Evolutionary conservation across 148 eudicot genomes (phyloP).

Genomic region (Vaccinium macrocarpon): DNA sequence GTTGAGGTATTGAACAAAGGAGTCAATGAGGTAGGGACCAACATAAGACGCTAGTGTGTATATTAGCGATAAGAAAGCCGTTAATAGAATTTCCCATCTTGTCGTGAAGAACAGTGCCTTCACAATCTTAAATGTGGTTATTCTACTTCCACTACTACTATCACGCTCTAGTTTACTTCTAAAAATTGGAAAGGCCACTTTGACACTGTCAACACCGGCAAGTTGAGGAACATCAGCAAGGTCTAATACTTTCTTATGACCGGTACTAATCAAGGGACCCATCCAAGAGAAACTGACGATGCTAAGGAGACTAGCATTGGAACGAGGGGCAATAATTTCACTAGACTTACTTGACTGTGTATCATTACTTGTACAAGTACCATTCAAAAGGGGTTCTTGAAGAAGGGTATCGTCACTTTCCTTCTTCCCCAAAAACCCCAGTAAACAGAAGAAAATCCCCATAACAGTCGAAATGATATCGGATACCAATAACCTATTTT

Average conservation of each 20-base stretch:
- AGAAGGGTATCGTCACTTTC: conserved; percentile 22
- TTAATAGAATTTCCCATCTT: conserved; percentile 38
- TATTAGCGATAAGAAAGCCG: conserved; percentile 31
- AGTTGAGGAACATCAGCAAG: conserved; percentile 62
- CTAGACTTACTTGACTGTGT: conserved; percentile 15
- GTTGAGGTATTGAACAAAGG: conserved; percentile 54
- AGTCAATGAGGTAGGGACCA: conserved; percentile 50
- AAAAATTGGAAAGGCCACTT: conserved; percentile 37
- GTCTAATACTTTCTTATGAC: conserved; percentile 49
- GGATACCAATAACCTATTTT: conserved; percentile 33
- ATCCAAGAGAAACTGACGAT: conserved; percentile 50
- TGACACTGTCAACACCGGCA: conserved; percentile 38
- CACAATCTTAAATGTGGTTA: conserved; percentile 41
- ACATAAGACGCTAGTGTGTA: conserved; percentile 44
- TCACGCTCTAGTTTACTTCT: conserved; percentile 30
- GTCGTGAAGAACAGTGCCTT: conserved; percentile 38
- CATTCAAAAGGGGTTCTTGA: conserved; percentile 55
- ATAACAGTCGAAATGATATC: conserved; percentile 38
- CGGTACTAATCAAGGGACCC: conserved; percentile 35
- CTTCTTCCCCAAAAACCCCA: conserved; percentile 35
- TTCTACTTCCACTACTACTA: conserved; percentile 25
- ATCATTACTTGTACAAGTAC: conserved; percentile 11
- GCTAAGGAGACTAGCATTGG: conserved; percentile 44
- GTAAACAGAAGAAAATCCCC: conserved; percentile 37
- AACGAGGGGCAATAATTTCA: conserved; percentile 32